Conservation (phyloP, 2,329 filamentous ascomycete species). For the Phoma herbarum region DNA sequence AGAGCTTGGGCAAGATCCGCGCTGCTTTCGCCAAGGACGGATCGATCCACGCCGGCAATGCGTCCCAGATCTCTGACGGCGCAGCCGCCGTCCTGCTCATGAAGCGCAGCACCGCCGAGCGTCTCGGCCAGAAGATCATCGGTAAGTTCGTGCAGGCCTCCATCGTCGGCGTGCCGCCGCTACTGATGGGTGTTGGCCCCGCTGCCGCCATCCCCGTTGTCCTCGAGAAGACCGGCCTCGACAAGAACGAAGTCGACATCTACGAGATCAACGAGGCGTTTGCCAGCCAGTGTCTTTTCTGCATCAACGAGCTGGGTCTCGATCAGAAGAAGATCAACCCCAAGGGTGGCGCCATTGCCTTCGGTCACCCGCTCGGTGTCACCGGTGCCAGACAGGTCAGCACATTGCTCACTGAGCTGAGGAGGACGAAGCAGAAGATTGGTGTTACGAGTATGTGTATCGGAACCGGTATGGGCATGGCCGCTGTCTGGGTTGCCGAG, state of each 20-base stretch:
- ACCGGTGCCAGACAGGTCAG: constrained; percentile 94
- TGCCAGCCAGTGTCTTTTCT: constrained; percentile 93
- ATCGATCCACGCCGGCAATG: constrained; percentile 94
- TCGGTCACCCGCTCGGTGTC: constrained; percentile 93
- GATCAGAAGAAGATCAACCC: constrained; percentile 91
- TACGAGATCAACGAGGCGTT: constrained; percentile 99
- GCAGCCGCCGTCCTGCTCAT: constrained; percentile 95
- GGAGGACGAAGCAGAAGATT: constrained; percentile 81
- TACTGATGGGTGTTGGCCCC: constrained; percentile 95
- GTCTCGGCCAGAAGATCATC: constrained; percentile 85
- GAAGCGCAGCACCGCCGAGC: constrained; percentile 90
- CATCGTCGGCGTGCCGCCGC: constrained; percentile 86
- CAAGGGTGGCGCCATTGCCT: constrained; percentile 95
- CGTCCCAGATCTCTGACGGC: constrained; percentile 91
- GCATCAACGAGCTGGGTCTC: constrained; percentile 84
- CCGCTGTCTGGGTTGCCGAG: constrained; percentile 94
- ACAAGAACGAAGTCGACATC: constrained; percentile 88
- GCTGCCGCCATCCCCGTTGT: constrained; percentile 96
- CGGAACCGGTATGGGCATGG: constrained; percentile 96
- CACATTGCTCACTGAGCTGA: constrained; percentile 89
- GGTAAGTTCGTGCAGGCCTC: constrained; percentile 91
- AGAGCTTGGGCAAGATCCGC: constrained; percentile 89
- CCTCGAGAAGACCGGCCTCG: constrained; percentile 84
- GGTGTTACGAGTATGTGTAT: constrained; percentile 97
- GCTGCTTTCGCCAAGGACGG: constrained; percentile 92